These are phyloP conservation scores for Vitis vinifera DNA, from an alignment of 164 flowering plant genomes.

Conservation along the genomic window DNA sequence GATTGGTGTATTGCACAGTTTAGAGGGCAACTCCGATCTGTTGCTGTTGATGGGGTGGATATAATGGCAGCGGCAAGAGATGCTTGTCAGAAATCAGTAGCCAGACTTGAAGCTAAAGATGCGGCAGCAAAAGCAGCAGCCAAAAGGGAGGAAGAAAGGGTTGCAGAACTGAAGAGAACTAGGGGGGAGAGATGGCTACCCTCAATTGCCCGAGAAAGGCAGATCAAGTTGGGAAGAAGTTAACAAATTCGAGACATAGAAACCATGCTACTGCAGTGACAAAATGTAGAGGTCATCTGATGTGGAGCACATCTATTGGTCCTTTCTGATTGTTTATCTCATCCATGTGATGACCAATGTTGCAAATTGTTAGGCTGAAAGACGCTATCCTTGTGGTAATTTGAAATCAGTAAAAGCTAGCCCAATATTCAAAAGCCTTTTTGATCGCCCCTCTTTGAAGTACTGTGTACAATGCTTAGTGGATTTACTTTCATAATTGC, in stretches of 20 bases:
- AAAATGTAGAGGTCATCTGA: not conserved
- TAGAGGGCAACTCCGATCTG: slow-evolving; percentile 45
- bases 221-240: slow-evolving; percentile 15
- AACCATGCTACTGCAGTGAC: too few relatives aligned
- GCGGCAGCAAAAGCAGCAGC: slow-evolving; percentile 69
- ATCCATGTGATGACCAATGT: too few relatives aligned
- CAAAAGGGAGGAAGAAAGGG: slow-evolving; percentile 84
- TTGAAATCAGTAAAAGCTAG: not conserved
- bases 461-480: too few relatives aligned
- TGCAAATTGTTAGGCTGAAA: too few relatives aligned
- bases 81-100: slow-evolving; percentile 53
- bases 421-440: not conserved
- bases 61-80: slow-evolving; percentile 63
- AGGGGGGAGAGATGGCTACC: slow-evolving; percentile 99
- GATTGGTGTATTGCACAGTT: slow-evolving; percentile 46
- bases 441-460: not conserved
- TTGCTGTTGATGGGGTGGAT: slow-evolving; percentile 70
- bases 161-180: slow-evolving; percentile 68
- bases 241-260: not conserved
- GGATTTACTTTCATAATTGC: too few relatives aligned
- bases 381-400: too few relatives aligned
- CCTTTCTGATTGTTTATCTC: too few relatives aligned
- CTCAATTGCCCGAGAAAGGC: slow-evolving; percentile 68
- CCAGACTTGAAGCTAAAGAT: slow-evolving; percentile 64
- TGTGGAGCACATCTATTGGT: not conserved